Conservation (phyloP, 2,329 filamentous ascomycete genomes). For the Sporothrix phasma region DNA sequence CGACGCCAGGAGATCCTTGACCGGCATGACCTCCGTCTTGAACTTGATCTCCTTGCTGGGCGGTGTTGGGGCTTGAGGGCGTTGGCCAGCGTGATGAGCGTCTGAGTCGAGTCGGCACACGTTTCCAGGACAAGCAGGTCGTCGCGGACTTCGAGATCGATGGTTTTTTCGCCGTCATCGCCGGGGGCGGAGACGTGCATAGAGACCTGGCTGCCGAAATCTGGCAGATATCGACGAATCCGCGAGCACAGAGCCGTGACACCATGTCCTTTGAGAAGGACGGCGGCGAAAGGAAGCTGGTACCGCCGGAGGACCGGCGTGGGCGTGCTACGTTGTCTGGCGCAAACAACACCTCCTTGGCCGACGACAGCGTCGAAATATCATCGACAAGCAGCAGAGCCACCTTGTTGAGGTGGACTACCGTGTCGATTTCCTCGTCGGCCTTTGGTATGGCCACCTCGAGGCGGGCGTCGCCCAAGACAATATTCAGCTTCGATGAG, state of each 20-base stretch:
- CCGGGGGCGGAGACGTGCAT: constrained; percentile 50
- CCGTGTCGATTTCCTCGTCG: constrained; percentile 52
- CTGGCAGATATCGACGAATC: constrained; percentile 78
- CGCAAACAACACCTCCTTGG: constrained; percentile 30
- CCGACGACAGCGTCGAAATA: constrained; percentile 34
- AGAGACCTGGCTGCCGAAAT: constrained; percentile 67
- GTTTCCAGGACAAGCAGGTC: constrained; percentile 86
- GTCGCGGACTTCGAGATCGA: constrained; percentile 75
- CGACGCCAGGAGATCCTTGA: constrained; percentile 81
- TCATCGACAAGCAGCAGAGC: constrained; percentile 79
- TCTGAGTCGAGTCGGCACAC: constrained; percentile 94
- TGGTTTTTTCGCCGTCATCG: constrained; percentile 46
- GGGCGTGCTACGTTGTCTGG: constrained; percentile 19
- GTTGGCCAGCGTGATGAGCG: constrained; percentile 67
- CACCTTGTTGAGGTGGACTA: constrained; percentile 64
- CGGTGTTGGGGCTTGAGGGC: constrained; percentile 75
- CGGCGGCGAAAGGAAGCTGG: constrained; percentile 20
- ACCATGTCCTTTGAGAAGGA: constrained; percentile 40
- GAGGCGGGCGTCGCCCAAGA: constrained; percentile 68
- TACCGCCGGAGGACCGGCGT: constrained; percentile 12
- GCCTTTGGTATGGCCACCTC: constrained; percentile 53
- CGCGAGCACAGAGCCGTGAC: constrained; percentile 49
- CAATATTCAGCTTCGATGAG: constrained; percentile 65
- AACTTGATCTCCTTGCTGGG: constrained; percentile 79
- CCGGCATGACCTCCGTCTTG: constrained; percentile 72